Base-by-base conservation (phyloP, 1,284 basidiomycete species). In the Trichosporon sp. region DNA sequence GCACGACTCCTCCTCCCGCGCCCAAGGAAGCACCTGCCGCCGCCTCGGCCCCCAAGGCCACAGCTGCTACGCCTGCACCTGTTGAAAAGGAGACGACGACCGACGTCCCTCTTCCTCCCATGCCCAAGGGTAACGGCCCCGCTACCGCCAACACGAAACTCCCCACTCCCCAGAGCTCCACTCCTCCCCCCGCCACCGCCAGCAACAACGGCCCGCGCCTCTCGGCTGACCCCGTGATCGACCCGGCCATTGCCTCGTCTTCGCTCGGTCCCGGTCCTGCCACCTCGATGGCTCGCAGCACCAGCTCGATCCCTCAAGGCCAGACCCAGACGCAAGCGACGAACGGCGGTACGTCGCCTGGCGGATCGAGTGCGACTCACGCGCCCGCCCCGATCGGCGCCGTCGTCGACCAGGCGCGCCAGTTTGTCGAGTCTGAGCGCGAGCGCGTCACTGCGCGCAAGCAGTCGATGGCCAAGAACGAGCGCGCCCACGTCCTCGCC, bases 361-460 rank as follows among this genome's bases (percentile, higher is more conserved):
- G 75, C 12, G 68, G 66, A n/a, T 21, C 73, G 2, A 16, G 66
- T 0, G 12, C 48, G 21, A 48, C 54, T 35, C 71, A 67, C 56
- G 38, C 68, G 14, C 67, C 72, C 12, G 70, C 51, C 35, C 70
- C 67, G 8, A 71, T 76, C 21, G 77, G 77, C 26, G 76, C 75
- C n/a, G 82, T 83, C 3, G 76, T 82, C 21, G 76, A 79, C 69
- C 77, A 81, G 68, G 96, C 96, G 88, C 89, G 92, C 72, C 90
- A 93, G 77, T 97, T 96, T 78, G 93, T 97, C 51, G 90, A 91
- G 6, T 90, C 89, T 76, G 95, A 98, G 86, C 92, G 91, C 80
- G 91, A 96, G 78, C 88, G 92, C 69, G 85, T 96, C 69, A 91
- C 92, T 65, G 91, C 94, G 85, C 96, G 94, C 88, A 91, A 93